Evolutionary conservation across 108 stramenopile species (phyloP).

Genomic region (Bacterosira constricta): DNA sequence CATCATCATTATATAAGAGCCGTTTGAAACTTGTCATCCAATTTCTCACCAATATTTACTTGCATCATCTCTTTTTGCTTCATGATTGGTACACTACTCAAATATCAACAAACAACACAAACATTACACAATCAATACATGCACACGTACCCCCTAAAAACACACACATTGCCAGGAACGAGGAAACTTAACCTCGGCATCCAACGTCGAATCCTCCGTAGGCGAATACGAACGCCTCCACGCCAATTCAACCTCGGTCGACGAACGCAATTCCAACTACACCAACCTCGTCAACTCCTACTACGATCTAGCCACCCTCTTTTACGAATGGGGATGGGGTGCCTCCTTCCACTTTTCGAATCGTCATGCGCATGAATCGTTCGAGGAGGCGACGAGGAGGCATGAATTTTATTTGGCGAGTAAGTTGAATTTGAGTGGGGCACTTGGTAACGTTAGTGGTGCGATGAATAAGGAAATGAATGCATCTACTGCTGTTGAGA

Average conservation of each 20-base stretch:
- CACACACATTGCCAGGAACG: too few species aligned
- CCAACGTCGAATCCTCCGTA: conserved; percentile 52
- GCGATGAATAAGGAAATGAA: neutral
- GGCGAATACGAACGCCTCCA: conserved; percentile 62
- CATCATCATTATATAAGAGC: too few species aligned
- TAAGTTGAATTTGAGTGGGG: conserved; percentile 54
- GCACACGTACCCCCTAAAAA: too few species aligned
- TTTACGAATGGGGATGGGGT: conserved; percentile 97
- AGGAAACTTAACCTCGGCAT: conserved; percentile 44
- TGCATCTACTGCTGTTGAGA: too few species aligned
- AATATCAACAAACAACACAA: too few species aligned
- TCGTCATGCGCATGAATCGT: conserved; percentile 76
- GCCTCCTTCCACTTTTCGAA: conserved; percentile 91
- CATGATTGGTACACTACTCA: too few species aligned
- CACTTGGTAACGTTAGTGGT: neutral
- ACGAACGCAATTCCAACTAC: conserved; percentile 69
- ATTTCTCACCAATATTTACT: too few species aligned
- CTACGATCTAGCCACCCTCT: conserved; percentile 94
- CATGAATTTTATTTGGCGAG: conserved; percentile 87
- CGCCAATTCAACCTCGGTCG: conserved; percentile 19
- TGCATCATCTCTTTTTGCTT: too few species aligned
- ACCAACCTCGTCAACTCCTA: conserved; percentile 79
- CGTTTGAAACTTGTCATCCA: too few species aligned
- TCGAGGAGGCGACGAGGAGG: conserved; percentile 86
- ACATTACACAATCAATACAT: too few species aligned